Percentiles rank a stretch among this genome's conserved stretches.
Conservation (phyloP, 2,329 filamentous ascomycete species). For the Paecilomyces sp. region DNA sequence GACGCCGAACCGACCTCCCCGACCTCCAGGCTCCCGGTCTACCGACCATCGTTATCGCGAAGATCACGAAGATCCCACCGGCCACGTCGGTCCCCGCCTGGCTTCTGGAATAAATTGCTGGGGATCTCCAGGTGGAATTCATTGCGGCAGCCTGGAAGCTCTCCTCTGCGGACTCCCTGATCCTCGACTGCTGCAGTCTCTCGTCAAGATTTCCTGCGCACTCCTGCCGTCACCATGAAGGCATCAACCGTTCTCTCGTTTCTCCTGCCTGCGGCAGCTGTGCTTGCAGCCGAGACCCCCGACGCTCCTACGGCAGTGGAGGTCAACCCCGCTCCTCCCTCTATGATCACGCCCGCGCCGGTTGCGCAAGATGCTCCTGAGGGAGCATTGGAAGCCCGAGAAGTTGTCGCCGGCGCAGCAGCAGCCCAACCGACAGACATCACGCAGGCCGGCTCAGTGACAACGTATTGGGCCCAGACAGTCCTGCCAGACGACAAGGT, state of each 20-base stretch:
- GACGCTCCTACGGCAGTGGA: neutral
- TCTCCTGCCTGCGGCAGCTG: neutral
- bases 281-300: constrained; percentile 1
- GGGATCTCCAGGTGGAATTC: neutral
- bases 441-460: constrained; percentile 21
- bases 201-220: neutral
- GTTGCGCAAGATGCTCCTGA: neutral
- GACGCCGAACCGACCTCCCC: neutral
- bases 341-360: neutral
- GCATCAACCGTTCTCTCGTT: neutral
- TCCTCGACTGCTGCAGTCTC: neutral
- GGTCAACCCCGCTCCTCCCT: neutral
- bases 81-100: neutral
- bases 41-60: neutral
- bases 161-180: neutral
- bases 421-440: constrained; percentile 12
- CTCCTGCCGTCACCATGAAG: neutral
- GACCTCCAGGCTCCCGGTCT: neutral
- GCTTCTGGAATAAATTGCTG: neutral
- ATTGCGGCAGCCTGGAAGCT: neutral
- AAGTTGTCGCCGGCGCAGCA: neutral
- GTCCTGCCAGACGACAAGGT: constrained; percentile 2
- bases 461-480: constrained; percentile 9
- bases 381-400: neutral
- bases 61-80: neutral